Evolutionary conservation across 148 eudicot species (phyloP).

Genomic region (Amaranthus cruentus): DNA sequence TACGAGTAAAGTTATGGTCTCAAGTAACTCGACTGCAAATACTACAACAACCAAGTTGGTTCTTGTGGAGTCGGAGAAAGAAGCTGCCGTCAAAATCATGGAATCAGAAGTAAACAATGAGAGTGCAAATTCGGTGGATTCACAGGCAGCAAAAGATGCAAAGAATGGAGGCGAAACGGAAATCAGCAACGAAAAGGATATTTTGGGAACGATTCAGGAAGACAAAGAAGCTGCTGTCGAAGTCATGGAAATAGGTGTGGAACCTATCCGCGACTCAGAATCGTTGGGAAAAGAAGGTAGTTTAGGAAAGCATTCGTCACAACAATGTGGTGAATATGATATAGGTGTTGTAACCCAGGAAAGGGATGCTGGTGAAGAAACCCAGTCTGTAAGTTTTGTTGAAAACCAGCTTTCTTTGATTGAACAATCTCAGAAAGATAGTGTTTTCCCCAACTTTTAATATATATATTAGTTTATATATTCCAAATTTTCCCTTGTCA

Average conservation of each 20-base stretch:
- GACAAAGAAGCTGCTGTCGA: constrained; percentile 1
- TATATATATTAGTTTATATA: constrained; percentile 5
- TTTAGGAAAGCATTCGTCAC: constrained; percentile 1
- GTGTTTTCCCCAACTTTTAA: constrained; percentile 22
- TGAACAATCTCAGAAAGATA: constrained; percentile 27
- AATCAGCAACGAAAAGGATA: neutral
- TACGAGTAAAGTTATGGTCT: neutral
- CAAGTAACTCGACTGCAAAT: neutral
- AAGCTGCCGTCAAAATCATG: constrained; percentile 1
- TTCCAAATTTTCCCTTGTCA: constrained; percentile 1
- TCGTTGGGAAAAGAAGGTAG: neutral
- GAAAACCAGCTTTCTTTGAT: constrained; percentile 26
- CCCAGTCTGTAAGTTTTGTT: constrained; percentile 17
- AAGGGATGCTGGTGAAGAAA: constrained; percentile 11
- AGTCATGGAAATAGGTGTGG: constrained; percentile 7
- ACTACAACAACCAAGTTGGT: neutral
- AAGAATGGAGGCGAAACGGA: neutral
- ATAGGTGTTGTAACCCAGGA: constrained; percentile 15
- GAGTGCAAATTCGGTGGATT: neutral
- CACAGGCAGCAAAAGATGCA: neutral
- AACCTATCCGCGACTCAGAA: constrained; percentile 5
- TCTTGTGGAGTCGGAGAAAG: neutral
- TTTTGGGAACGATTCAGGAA: neutral
- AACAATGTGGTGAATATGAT: constrained; percentile 16
- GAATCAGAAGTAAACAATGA: neutral